Percentiles rank a stretch among this genome's conserved stretches.
These are phyloP conservation scores for Clohesyomyces aquaticus DNA, from an alignment of 495 filamentous ascomycete genomes.

Conservation along the genomic window DNA sequence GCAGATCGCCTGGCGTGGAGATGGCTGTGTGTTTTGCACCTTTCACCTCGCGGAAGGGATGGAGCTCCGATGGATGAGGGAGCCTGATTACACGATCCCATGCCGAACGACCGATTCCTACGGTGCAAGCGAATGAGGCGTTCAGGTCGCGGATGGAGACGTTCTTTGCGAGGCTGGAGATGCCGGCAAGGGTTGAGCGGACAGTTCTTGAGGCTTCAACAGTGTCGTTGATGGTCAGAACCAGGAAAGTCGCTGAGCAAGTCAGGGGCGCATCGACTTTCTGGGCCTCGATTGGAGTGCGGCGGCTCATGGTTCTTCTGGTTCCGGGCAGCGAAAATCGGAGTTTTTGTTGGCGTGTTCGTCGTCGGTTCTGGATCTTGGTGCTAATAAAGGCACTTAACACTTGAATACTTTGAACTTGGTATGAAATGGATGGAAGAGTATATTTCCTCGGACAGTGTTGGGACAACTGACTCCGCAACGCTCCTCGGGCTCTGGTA, in stretches of 20 bases:
- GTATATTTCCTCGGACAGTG: neutral
- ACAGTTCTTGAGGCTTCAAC: constrained; percentile 48
- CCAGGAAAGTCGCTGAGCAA: constrained; percentile 57
- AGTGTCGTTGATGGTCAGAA: constrained; percentile 48
- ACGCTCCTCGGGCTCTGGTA: neutral
- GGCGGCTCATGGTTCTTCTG: constrained; percentile 27
- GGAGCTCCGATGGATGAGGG: constrained; percentile 57
- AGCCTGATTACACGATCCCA: constrained; percentile 55
- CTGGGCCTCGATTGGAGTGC: constrained; percentile 51
- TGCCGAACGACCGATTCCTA: constrained; percentile 57
- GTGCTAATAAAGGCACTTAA: neutral
- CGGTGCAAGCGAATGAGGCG: constrained; percentile 57
- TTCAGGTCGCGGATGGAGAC: constrained; percentile 57
- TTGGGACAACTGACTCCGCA: neutral
- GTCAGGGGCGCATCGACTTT: constrained; percentile 57
- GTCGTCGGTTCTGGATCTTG: neutral
- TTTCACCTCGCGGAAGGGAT: constrained; percentile 54
- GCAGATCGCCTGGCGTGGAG: constrained; percentile 59
- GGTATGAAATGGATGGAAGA: neutral
- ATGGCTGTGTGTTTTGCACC: constrained; percentile 46
- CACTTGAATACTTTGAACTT: neutral
- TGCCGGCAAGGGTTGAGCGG: constrained; percentile 52
- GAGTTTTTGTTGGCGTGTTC: neutral
- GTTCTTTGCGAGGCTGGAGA: constrained; percentile 57
- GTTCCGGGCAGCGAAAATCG: neutral